Evolutionary conservation across 2,329 filamentous ascomycete species (phyloP).

Genomic region (Aspergillus hiratsukae): DNA sequence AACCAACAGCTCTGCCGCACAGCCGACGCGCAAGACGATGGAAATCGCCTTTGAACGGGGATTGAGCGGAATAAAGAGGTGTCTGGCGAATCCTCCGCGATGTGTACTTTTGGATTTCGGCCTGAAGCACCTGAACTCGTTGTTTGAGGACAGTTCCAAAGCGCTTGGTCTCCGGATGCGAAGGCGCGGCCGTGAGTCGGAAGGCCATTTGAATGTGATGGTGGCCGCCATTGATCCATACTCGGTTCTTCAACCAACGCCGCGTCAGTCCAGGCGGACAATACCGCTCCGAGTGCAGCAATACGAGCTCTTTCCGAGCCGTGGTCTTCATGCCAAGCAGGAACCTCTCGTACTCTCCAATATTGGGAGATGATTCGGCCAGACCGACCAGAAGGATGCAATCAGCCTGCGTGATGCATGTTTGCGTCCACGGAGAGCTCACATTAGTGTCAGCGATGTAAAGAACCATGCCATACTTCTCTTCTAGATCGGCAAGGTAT

Average conservation of each 20-base stretch:
- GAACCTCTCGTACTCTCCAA: slow-evolving; percentile 95
- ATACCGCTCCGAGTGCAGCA: slow-evolving; percentile 85
- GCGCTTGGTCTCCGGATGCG: slow-evolving; percentile 68
- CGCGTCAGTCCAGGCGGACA: slow-evolving; percentile 79
- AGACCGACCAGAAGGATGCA: slow-evolving; percentile 90
- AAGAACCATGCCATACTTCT: slow-evolving; percentile 91
- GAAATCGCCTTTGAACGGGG: slow-evolving; percentile 93
- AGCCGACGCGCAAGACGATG: slow-evolving; percentile 84
- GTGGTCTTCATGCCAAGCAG: slow-evolving; percentile 96
- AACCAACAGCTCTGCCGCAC: slow-evolving; percentile 88
- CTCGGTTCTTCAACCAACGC: slow-evolving; percentile 83
- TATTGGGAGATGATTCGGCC: slow-evolving; percentile 81
- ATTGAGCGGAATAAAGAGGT: slow-evolving; percentile 84
- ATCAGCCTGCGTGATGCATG: slow-evolving; percentile 93
- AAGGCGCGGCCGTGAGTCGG: slow-evolving; percentile 68
- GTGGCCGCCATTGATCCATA: slow-evolving; percentile 98
- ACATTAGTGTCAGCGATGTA: slow-evolving; percentile 97
- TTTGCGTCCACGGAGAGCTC: slow-evolving; percentile 97
- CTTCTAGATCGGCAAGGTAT: slow-evolving; percentile 92
- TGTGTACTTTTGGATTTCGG: slow-evolving; percentile 97
- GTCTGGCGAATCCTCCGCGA: slow-evolving; percentile 85
- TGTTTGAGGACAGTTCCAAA: slow-evolving; percentile 86
- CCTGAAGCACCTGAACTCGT: slow-evolving; percentile 87
- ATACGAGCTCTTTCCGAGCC: slow-evolving; percentile 83
- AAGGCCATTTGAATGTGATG: slow-evolving; percentile 97